Evolutionary conservation across 2,329 filamentous ascomycete genomes (phyloP).

Genomic region (Nakataea oryzae): DNA sequence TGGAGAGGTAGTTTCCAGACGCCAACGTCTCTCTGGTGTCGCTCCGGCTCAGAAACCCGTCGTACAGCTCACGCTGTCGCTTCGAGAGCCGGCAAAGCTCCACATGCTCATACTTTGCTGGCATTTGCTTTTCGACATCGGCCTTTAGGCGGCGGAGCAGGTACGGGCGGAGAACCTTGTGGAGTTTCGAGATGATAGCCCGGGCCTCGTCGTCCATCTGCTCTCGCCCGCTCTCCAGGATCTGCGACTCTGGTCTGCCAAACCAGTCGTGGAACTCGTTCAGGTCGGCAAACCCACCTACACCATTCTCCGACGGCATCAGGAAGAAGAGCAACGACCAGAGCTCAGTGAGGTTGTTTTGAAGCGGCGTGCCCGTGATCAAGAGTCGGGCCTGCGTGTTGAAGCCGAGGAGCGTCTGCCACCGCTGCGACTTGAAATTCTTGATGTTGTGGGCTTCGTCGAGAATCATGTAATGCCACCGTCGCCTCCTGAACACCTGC

Average conservation of each 20-base stretch:
- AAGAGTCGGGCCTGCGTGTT: slow-evolving; percentile 81
- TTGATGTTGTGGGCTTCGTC: slow-evolving; percentile 99
- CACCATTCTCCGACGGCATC: slow-evolving; percentile 80
- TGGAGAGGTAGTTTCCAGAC: slow-evolving; percentile 91
- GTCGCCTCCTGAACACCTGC: slow-evolving; percentile 81
- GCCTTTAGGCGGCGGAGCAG: slow-evolving; percentile 84
- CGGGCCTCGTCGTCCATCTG: slow-evolving; percentile 91
- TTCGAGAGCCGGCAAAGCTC: slow-evolving; percentile 94
- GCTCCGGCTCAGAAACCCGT: slow-evolving; percentile 85
- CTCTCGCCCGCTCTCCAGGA: slow-evolving; percentile 86
- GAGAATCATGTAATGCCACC: slow-evolving; percentile 97
- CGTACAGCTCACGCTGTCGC: slow-evolving; percentile 88
- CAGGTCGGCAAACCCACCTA: slow-evolving; percentile 87
- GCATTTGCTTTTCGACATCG: slow-evolving; percentile 98
- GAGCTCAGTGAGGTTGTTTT: slow-evolving; percentile 92
- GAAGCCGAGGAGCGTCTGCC: slow-evolving; percentile 91
- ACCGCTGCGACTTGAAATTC: slow-evolving; percentile 95
- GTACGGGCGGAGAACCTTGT: slow-evolving; percentile 88
- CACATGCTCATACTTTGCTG: slow-evolving; percentile 93
- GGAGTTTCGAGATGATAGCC: slow-evolving; percentile 83
- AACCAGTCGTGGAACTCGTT: slow-evolving; percentile 96
- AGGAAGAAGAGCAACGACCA: slow-evolving; percentile 97
- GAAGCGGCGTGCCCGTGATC: slow-evolving; percentile 86
- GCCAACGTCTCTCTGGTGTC: slow-evolving; percentile 83
- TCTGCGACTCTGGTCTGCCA: slow-evolving; percentile 88